Evolutionary conservation across 805 yeast species (phyloP).

Genomic region (Candida sonorensis): DNA sequence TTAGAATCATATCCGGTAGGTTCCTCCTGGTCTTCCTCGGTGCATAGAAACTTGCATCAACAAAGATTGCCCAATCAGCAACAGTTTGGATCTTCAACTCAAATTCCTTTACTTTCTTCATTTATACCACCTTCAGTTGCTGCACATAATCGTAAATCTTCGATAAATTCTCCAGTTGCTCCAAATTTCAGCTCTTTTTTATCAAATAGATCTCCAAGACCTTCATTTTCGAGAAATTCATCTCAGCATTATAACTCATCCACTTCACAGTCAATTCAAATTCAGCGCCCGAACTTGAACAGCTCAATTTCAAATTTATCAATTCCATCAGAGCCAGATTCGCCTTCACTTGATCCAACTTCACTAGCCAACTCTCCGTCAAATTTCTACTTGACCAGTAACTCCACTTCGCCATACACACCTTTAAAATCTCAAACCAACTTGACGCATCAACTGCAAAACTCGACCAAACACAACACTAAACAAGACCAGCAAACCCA

Average conservation of each 20-base stretch:
- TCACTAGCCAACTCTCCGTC: constrained; percentile 52
- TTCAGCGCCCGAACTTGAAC: constrained; percentile 4
- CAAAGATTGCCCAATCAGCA: constrained; percentile 13
- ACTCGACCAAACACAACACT: constrained; percentile 9
- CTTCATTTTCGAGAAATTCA: constrained; percentile 1
- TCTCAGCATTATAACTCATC: neutral
- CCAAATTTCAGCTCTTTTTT: constrained; percentile 4
- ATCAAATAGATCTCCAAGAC: neutral
- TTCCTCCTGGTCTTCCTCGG: constrained; percentile 10
- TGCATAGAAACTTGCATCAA: constrained; percentile 12
- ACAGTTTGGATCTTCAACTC: constrained; percentile 3
- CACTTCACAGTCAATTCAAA: constrained; percentile 6
- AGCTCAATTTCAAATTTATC: too few species aligned
- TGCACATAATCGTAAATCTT: constrained; percentile 8
- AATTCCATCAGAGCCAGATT: constrained; percentile 33
- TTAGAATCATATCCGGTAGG: constrained; percentile 2
- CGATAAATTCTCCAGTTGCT: constrained; percentile 16
- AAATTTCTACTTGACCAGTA: constrained; percentile 43
- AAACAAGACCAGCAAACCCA: constrained; percentile 8
- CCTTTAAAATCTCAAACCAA: constrained; percentile 24
- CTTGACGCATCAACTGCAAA: constrained; percentile 3
- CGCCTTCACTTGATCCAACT: constrained; percentile 46
- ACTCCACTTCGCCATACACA: constrained; percentile 47
- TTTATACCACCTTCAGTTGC: neutral
- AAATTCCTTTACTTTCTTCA: neutral